Evolutionary conservation across 768 basidiomycete genomes (phyloP).

Genomic region (Macrolepiota fuliginosa): DNA sequence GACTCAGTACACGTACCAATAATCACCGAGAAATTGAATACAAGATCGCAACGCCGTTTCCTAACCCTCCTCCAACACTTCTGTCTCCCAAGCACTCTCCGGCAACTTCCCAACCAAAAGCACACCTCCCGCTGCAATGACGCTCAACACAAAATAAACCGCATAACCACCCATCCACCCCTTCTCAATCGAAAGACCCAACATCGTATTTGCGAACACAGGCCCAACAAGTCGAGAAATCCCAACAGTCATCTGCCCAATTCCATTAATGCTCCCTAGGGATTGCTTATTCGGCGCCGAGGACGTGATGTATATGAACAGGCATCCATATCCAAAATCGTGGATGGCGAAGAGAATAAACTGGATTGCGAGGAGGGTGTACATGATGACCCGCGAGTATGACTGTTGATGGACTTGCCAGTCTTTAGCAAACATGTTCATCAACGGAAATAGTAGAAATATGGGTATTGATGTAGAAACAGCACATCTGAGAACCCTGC

Average conservation of each 20-base stretch:
- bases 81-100: background rate
- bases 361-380: background rate
- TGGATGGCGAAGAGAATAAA: background rate
- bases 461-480: conserved; percentile 35
- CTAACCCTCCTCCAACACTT: background rate
- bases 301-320: conserved; percentile 44
- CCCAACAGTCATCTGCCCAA: conserved; percentile 49
- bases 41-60: too few species aligned
- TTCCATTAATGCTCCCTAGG: conserved; percentile 57
- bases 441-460: conserved; percentile 41
- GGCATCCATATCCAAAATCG: background rate
- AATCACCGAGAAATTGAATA: too few species aligned
- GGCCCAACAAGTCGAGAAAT: conserved; percentile 53
- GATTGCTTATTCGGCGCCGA: conserved; percentile 53
- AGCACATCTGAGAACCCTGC: conserved; percentile 37
- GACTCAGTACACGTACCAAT: too few species aligned
- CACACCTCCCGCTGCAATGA: conserved; percentile 33
- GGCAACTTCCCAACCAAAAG: conserved; percentile 25
- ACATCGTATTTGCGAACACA: conserved; percentile 49
- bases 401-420: conserved; percentile 16
- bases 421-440: conserved; percentile 34
- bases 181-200: conserved; percentile 47
- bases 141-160: conserved; percentile 41
- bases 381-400: background rate
- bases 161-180: conserved; percentile 49